Evolutionary conservation across 495 filamentous ascomycete species (phyloP), one percentile per base, ranked within the genome.

Genomic region (Neurospora tetrasperma): DNA sequence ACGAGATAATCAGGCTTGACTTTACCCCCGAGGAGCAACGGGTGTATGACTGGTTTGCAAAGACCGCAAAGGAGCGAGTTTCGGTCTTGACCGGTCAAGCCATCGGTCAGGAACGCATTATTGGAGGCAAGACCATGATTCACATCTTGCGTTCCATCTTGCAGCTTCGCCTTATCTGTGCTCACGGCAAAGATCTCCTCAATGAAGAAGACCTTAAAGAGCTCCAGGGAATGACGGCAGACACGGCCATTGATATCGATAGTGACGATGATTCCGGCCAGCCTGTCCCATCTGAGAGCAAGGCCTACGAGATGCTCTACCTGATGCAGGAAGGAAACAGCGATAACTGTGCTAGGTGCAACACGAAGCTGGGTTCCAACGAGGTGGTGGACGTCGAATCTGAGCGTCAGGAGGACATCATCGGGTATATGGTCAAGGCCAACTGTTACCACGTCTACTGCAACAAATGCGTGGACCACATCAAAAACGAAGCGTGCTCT

Each of bases 91-190:
- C 84, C 39, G 82, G 77, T 59, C 75, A 81, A 74, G 81, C 76
- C 23, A 80, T 82, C 73, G 75, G 75, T 48, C 78, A 80, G 42
- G 87, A 89, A 20, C 89, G 86, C 39, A 89, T 89, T 75, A 85
- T 97, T 62, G 91, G 92, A 69, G 94, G 94, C 27, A 92, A 89
- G 66, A 89, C 90, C 71, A 97, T 96, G 79, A 93, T 94, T 38
- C 92, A 96, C 74, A 93, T 98, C 70, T 82, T 99, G 46, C 93
- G 92, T 73, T 91, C 93, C 10, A 97, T 99, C 82, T 88, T 95
- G 77, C 93, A 94, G 48, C 87, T 99, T 10, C 93, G 96, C 6
- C 88, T 94, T 66, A 90, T 98, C 41, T 98, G 93, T 76, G 96
- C 94, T 5, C 93, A 97, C 81, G 96, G 96, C 8, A 90, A 89